Evolutionary conservation across 2,329 filamentous ascomycete species (phyloP), one percentile per base, ranked within the genome.

Genomic region (Macrophomina tecta): DNA sequence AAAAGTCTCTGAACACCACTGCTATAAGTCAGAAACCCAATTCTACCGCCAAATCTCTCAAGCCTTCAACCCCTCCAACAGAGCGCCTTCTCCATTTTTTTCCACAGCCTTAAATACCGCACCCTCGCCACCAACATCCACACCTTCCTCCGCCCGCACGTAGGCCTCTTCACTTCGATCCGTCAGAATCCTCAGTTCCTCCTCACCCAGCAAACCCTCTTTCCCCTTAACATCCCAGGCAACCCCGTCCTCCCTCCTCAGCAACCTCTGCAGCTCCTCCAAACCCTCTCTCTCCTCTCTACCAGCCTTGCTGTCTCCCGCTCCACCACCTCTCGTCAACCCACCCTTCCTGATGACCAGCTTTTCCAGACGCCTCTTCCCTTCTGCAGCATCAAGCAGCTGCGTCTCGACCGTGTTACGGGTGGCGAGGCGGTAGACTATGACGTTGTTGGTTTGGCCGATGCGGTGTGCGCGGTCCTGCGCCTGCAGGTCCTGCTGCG

Each of bases 391-490:
- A 72, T 93, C 87, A 0, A 98, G 86, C 0, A 98, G 84, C 5
- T 89, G 89, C 74, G 97, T 92, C 76, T 99, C 95, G 0, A 99
- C 92, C 0, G 95, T 98, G 8, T 91, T 92, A 73, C 94, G 93
- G 0, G 95, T 99, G 0, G 95, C 94, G 40, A 99, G 89, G 1
- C 95, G 90, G 78, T 96, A 99, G 0, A 99, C 91, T 23, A 99
- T 88, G 0, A 99, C 95, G 0, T 95, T 95, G 2, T 90, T 86
- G 0, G 90, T 97, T 77, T 99, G 95, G 0, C 95, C 95, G 69
- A 99, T 98, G 12, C 95, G 89, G 76, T 99, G 95, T 0, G 92
- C 93, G 5, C 95, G 92, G 74, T 99, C 95, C 79, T 98, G 95
- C 0, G 95, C 95, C 75, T 99, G 95, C 0, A 99, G 84, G 77